Base-by-base conservation (phyloP, 2,329 filamentous ascomycete genomes). In the Aspergillus sp. region DNA sequence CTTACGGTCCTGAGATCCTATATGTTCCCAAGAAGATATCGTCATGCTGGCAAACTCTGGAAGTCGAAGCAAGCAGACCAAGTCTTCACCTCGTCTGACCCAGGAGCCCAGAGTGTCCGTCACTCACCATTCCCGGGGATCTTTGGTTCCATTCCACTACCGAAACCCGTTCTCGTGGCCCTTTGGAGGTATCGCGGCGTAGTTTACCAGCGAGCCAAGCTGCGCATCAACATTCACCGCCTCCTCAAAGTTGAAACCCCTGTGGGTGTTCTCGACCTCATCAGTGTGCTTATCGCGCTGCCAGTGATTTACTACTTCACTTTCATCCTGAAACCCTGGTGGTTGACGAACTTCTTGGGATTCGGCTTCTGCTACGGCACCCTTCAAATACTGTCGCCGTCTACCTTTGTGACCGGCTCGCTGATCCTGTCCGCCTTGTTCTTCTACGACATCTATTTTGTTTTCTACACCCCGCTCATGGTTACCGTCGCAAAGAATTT, bases 371-470 rank as follows among this genome's bases (percentile, higher is more conserved):
- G 87, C 59, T 96, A 97, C 65, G 82, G 83, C 7, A 85, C 89
- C 3, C 80, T 96, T 50, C 84, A 93, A 62, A 75, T 95, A 49
- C 84, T 97, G 76, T 95, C 91, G 1, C 91, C 92, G 0, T 95
- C 91, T 0, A 93, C 90, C 0, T 95, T 96, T 66, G 75, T 82
- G 50, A 96, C 89, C 0, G 90, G 90, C 0, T 88, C 87, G 6
- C 71, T 92, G 41, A 85, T 97, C 9, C 78, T 97, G 1, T 75
- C 79, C 9, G 89, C 87, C 0, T 78, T 97, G 1, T 97, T 97
- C 75, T 84, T 95, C 65, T 99, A 99, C 66, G 93, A 99, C 67
- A 93, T 99, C 45, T 85, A 94, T 70, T 79, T 81, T 56, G 79
- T 80, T 19, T 81, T 80, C 59, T 81, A 76, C 58, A 79, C 79